These are phyloP conservation scores for Debaryomyces prosopidis DNA, from an alignment of 805 yeast genomes.

Conservation along the genomic window DNA sequence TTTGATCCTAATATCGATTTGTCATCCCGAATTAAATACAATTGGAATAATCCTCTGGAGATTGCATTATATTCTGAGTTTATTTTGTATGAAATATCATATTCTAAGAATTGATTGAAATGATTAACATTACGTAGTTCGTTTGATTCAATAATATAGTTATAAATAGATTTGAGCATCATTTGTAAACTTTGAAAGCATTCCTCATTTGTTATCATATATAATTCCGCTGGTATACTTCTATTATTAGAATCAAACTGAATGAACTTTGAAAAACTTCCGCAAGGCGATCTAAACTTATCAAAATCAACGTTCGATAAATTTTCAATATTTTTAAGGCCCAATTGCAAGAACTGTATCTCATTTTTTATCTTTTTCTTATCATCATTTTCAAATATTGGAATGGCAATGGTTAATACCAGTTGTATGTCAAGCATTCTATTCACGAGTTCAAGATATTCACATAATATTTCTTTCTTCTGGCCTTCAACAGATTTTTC, in stretches of 20 bases:
- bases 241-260: conserved; percentile 38
- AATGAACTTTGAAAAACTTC: conserved; percentile 34
- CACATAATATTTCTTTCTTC: conserved; percentile 7
- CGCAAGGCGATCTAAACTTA: conserved; percentile 15
- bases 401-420: conserved; percentile 16
- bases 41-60: conserved; percentile 64
- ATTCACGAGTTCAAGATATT: conserved; percentile 4
- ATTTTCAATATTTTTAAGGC: conserved; percentile 9
- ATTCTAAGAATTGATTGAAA: conserved; percentile 25
- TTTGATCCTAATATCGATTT: conserved; percentile 52
- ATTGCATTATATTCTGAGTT: conserved; percentile 38
- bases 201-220: conserved; percentile 17
- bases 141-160: conserved; percentile 17
- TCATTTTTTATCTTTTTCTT: not conserved
- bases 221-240: conserved; percentile 37
- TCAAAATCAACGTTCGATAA: conserved; percentile 3
- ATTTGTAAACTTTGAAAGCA: conserved; percentile 19
- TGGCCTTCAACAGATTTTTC: conserved; percentile 11
- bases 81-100: conserved; percentile 25
- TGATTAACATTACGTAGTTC: conserved; percentile 21
- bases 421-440: conserved; percentile 16
- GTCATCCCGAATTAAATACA: conserved; percentile 64
- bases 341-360: conserved; percentile 17
- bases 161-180: conserved; percentile 20
- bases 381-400: conserved; percentile 10